Conservation (phyloP, 2,329 filamentous ascomycete genomes). For the Akanthomyces dipterigenus region DNA sequence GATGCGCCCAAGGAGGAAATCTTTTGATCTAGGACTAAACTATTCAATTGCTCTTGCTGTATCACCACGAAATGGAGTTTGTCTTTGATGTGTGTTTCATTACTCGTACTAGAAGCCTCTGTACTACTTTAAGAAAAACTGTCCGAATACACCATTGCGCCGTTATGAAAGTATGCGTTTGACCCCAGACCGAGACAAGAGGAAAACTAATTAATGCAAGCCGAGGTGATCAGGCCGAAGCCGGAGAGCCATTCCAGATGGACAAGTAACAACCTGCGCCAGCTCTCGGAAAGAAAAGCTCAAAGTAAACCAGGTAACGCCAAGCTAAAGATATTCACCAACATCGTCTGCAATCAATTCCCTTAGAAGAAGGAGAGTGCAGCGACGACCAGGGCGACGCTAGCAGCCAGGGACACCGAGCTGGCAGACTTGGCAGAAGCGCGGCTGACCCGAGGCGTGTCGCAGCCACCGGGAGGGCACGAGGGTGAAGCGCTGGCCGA, state of each 20-base stretch:
- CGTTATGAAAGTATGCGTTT: background rate
- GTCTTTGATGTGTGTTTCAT: background rate
- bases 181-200: background rate
- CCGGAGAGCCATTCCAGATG: background rate
- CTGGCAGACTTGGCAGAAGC: background rate
- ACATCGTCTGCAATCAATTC: background rate
- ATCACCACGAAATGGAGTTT: background rate
- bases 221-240: background rate
- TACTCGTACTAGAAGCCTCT: background rate
- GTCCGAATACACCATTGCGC: background rate
- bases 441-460: background rate
- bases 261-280: background rate
- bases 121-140: background rate
- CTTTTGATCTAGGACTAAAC: background rate
- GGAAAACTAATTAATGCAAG: background rate
- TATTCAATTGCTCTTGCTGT: background rate
- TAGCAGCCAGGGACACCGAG: background rate
- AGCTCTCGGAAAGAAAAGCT: background rate
- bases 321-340: background rate
- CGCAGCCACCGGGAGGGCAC: slow-evolving; percentile 4
- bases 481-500: background rate
- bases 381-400: background rate
- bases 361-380: background rate
- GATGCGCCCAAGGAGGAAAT: slow-evolving; percentile 47
- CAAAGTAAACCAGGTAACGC: background rate